Conservation (phyloP, 257 asterid genomes). For the Solanum sparsipilum region DNA sequence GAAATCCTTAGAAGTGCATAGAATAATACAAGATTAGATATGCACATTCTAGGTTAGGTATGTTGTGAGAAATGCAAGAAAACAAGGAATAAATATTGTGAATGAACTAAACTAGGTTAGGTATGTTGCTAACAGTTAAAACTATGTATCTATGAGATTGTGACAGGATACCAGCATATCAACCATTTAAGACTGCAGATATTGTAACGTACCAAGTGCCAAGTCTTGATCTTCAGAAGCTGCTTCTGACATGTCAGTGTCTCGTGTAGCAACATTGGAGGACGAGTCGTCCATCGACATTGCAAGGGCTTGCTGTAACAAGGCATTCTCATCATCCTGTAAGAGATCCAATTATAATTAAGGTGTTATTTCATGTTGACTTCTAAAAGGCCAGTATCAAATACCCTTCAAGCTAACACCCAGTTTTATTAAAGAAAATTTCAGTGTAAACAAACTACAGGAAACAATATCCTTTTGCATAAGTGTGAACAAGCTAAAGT, state of each 20-base stretch:
- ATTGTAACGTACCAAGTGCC: slow-evolving; percentile 56
- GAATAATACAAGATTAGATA: not conserved
- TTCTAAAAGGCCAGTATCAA: not conserved
- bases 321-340: slow-evolving; percentile 96
- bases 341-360: slow-evolving; percentile 2
- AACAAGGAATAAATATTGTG: not conserved
- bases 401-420: not conserved
- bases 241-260: slow-evolving; percentile 92
- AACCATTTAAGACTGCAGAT: not conserved
- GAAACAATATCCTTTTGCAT: not conserved
- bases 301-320: slow-evolving; percentile 94
- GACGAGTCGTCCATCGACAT: slow-evolving; percentile 96
- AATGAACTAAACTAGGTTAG: not conserved
- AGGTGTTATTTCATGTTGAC: not conserved
- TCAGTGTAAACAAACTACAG: not conserved
- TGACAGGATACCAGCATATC: not conserved
- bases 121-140: not conserved
- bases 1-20: not conserved
- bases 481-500: not conserved
- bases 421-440: not conserved
- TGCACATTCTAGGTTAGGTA: not conserved
- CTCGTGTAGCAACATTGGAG: slow-evolving; percentile 53
- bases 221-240: slow-evolving; percentile 91
- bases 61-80: not conserved
- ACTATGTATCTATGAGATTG: not conserved